Evolutionary conservation across 2,329 filamentous ascomycete genomes (phyloP).

Genomic region (Trichoderma sp.): DNA sequence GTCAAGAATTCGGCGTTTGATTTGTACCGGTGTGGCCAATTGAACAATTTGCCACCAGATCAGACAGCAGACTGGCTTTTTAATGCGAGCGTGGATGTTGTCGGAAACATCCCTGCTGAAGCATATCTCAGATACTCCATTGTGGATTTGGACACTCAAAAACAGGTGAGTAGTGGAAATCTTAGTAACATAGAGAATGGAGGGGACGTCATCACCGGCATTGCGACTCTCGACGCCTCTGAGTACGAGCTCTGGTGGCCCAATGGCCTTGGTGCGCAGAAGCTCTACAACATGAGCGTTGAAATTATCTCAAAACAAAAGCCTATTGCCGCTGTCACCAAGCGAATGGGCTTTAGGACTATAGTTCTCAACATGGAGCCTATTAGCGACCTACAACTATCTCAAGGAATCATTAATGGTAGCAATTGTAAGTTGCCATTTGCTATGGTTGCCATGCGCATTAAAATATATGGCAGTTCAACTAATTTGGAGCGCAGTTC

Average conservation of each 20-base stretch:
- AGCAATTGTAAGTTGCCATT: not conserved
- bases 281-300: constrained; percentile 5
- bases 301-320: not conserved
- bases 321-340: not conserved
- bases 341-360: constrained; percentile 12
- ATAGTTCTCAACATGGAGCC: constrained; percentile 19
- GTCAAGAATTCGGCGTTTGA: constrained; percentile 18
- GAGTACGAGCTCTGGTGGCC: constrained; percentile 19
- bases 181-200: not conserved
- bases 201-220: constrained; percentile 4
- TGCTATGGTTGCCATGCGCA: not conserved
- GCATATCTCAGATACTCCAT: constrained; percentile 3
- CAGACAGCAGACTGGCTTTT: constrained; percentile 13
- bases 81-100: constrained; percentile 7
- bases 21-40: constrained; percentile 3
- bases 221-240: constrained; percentile 1
- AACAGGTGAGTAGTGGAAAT: not conserved
- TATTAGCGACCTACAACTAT: constrained; percentile 4
- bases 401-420: constrained; percentile 8
- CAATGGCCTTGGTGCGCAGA: constrained; percentile 6
- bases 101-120: not conserved
- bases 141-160: not conserved
- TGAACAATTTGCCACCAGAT: constrained; percentile 17
- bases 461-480: not conserved
- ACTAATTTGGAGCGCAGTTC: constrained; percentile 6